Evolutionary conservation across 2,329 filamentous ascomycete genomes (phyloP).

Genomic region (Fusarium veterinarium): DNA sequence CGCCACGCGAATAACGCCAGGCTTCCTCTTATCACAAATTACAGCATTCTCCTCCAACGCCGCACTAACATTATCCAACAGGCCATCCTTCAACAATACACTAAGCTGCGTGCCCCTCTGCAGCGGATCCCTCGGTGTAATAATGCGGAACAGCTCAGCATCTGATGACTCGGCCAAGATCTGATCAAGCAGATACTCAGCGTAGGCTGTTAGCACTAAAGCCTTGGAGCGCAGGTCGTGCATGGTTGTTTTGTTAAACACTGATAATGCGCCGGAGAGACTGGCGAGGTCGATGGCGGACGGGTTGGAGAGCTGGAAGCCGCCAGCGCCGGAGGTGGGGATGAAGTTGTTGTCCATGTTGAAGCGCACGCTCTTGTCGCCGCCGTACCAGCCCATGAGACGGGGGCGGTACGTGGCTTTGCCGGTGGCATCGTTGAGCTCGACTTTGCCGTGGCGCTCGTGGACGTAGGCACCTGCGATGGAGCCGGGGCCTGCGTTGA

Average conservation of each 20-base stretch:
- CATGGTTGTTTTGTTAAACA: constrained; percentile 81
- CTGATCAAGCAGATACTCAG: constrained; percentile 72
- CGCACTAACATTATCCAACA: constrained; percentile 75
- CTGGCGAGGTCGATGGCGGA: constrained; percentile 81
- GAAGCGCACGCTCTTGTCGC: constrained; percentile 80
- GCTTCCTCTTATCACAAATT: constrained; percentile 84
- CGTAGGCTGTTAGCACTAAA: constrained; percentile 78
- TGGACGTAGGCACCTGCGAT: constrained; percentile 88
- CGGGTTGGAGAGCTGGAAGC: constrained; percentile 87
- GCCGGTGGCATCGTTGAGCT: constrained; percentile 50
- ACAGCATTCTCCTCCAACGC: constrained; percentile 76
- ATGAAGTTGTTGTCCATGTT: constrained; percentile 85
- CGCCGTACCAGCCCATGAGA: constrained; percentile 88
- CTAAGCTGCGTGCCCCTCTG: constrained; percentile 85
- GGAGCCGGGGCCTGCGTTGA: constrained; percentile 85
- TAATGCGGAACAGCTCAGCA: constrained; percentile 63
- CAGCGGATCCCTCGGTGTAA: constrained; percentile 76
- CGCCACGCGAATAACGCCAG: constrained; percentile 85
- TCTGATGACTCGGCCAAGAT: constrained; percentile 51
- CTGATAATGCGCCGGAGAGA: constrained; percentile 76
- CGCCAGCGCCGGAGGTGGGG: constrained; percentile 80
- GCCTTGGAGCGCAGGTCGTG: constrained; percentile 75
- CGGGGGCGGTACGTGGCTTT: constrained; percentile 68
- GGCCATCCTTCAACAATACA: constrained; percentile 72
- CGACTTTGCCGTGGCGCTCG: constrained; percentile 73